A percentile compares a stretch with the other conserved stretches of the same genome.
These are phyloP conservation scores for Colletotrichum cordylinicola DNA, from an alignment of 2,329 filamentous ascomycete species.

Conservation along the genomic window DNA sequence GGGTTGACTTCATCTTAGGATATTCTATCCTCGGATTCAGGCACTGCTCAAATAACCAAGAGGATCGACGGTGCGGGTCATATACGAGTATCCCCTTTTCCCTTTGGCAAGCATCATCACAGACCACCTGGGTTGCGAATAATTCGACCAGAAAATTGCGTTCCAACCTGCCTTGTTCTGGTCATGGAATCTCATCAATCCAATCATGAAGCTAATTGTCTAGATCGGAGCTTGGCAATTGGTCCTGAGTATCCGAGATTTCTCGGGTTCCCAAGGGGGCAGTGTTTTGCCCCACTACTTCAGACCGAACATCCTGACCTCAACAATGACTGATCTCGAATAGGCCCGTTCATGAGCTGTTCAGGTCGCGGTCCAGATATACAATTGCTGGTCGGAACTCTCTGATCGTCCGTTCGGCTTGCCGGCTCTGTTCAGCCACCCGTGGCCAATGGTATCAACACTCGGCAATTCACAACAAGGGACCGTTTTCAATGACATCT, in stretches of 20 bases:
- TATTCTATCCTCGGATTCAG: neutral
- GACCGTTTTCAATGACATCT: fast-evolving
- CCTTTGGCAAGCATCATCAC: neutral
- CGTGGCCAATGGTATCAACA: neutral
- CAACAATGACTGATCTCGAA: neutral
- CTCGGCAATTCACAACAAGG: neutral
- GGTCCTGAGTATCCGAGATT: neutral
- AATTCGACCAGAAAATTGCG: neutral
- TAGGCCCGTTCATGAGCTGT: neutral
- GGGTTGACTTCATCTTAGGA: neutral
- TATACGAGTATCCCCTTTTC: neutral
- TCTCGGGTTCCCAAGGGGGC: neutral
- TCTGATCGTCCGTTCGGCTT: neutral
- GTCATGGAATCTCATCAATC: neutral
- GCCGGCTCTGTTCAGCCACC: neutral
- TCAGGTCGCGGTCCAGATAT: fast-evolving
- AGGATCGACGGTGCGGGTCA: neutral
- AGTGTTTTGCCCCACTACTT: neutral
- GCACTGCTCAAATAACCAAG: neutral
- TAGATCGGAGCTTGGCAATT: neutral
- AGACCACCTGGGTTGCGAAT: neutral
- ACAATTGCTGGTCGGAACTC: neutral
- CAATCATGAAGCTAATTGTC: neutral
- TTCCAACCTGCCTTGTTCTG: neutral
- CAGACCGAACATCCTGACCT: neutral